These are phyloP conservation scores for Cordyceps farinosa DNA, from an alignment of 2,329 filamentous ascomycete genomes.

Conservation along the genomic window DNA sequence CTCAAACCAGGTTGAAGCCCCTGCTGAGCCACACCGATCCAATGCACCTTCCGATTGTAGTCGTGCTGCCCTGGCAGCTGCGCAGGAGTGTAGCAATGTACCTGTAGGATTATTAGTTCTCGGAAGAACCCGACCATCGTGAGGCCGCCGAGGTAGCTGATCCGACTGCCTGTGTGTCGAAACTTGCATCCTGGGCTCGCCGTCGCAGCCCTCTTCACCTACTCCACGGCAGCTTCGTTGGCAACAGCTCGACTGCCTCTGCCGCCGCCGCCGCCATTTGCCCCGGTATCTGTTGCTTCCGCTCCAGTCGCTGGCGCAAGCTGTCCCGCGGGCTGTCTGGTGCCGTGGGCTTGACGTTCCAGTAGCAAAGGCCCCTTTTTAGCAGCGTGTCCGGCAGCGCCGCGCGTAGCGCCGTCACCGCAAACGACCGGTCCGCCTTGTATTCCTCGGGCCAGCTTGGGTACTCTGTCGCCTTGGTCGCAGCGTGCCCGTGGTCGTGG, in stretches of 20 bases:
- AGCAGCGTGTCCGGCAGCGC: constrained; percentile 39
- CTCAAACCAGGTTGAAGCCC: neutral
- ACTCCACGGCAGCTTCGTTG: neutral
- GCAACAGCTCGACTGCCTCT: neutral
- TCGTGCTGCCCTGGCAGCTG: neutral
- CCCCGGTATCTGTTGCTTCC: constrained; percentile 19
- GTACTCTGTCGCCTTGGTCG: constrained; percentile 32
- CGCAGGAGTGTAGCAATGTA: neutral
- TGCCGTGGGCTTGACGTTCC: constrained; percentile 32
- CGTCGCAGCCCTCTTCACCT: neutral
- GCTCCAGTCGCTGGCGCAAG: constrained; percentile 22
- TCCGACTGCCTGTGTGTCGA: neutral
- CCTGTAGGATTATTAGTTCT: too few relatives aligned
- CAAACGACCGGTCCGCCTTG: constrained; percentile 32
- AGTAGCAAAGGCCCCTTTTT: constrained; percentile 41
- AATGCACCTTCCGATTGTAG: neutral
- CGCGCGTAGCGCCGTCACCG: constrained; percentile 35
- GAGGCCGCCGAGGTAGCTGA: neutral
- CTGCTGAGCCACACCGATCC: constrained; percentile 7
- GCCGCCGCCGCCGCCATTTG: constrained; percentile 3
- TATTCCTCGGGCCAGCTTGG: constrained; percentile 40
- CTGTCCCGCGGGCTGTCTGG: neutral
- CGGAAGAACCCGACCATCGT: neutral
- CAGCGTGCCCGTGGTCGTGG: constrained; percentile 39
- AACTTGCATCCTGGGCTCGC: neutral